These are phyloP conservation scores for Psidium guajava DNA, from an alignment of 345 rosid species.

Conservation along the genomic window DNA sequence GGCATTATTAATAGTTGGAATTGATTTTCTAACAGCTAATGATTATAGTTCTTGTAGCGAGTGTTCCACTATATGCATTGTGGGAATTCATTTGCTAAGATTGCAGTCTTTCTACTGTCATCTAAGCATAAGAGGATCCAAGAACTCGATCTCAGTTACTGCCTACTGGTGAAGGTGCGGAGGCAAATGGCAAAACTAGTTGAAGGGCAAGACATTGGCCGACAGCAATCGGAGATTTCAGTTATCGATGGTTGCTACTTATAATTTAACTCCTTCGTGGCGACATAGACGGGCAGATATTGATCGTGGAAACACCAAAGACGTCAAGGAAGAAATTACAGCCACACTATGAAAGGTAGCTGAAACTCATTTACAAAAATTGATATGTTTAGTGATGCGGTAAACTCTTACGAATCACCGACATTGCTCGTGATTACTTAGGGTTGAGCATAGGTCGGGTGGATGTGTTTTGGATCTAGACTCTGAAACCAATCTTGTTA, in stretches of 20 bases:
- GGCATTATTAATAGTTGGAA: background rate
- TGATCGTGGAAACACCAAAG: background rate
- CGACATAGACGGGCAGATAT: background rate
- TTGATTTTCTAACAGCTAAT: background rate
- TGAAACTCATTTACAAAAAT: background rate
- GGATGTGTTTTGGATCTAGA: too few relatives aligned
- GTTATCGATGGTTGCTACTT: background rate
- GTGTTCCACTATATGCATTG: background rate
- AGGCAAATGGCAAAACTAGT: background rate
- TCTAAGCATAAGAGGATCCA: background rate
- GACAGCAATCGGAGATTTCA: background rate
- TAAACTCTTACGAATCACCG: background rate
- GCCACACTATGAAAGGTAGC: background rate
- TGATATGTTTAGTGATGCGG: background rate
- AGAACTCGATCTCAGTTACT: background rate
- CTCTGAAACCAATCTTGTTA: too few relatives aligned
- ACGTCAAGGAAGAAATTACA: background rate
- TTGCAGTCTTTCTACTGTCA: background rate
- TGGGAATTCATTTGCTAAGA: background rate
- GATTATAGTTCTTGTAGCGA: background rate
- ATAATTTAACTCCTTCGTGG: background rate
- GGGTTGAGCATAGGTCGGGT: too few relatives aligned
- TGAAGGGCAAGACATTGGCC: background rate
- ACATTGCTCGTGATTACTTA: background rate
- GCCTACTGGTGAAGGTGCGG: background rate